Evolutionary conservation across 257 asterid species (phyloP).

Genomic region (Ehretia macrophylla): DNA sequence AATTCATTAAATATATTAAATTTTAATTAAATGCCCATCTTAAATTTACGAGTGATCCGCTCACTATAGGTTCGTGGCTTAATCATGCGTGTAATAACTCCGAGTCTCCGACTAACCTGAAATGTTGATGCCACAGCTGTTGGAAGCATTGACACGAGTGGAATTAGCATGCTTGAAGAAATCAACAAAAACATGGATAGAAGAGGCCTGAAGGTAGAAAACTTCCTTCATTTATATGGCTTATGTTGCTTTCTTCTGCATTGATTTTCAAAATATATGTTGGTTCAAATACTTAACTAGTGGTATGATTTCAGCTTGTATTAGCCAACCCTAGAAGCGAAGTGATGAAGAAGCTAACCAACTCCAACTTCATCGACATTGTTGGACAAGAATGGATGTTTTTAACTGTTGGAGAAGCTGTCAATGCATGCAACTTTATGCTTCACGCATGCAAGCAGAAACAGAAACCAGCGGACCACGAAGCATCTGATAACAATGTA

Average conservation of each 20-base stretch:
- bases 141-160: constrained; percentile 69
- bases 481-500: constrained; percentile 25
- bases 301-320: constrained; percentile 35
- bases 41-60: too few relatives aligned
- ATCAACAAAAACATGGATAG: constrained; percentile 42
- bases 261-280: not conserved
- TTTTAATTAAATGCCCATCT: too few relatives aligned
- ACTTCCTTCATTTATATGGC: too few relatives aligned
- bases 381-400: constrained; percentile 65
- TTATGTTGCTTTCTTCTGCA: not conserved
- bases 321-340: constrained; percentile 76
- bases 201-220: constrained; percentile 51
- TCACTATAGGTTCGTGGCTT: too few relatives aligned
- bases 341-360: constrained; percentile 67
- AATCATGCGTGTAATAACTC: not conserved
- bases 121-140: constrained; percentile 43
- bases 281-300: not conserved
- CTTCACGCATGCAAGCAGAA: constrained; percentile 50
- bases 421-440: constrained; percentile 54
- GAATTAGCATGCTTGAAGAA: constrained; percentile 67
- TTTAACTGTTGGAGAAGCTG: constrained; percentile 72
- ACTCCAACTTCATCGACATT: constrained; percentile 36
- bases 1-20: too few relatives aligned
- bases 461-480: constrained; percentile 39
- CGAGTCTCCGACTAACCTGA: constrained; percentile 13